These are phyloP conservation scores for Mallotus japonicus DNA, from an alignment of 441 rosid species.

Conservation along the genomic window DNA sequence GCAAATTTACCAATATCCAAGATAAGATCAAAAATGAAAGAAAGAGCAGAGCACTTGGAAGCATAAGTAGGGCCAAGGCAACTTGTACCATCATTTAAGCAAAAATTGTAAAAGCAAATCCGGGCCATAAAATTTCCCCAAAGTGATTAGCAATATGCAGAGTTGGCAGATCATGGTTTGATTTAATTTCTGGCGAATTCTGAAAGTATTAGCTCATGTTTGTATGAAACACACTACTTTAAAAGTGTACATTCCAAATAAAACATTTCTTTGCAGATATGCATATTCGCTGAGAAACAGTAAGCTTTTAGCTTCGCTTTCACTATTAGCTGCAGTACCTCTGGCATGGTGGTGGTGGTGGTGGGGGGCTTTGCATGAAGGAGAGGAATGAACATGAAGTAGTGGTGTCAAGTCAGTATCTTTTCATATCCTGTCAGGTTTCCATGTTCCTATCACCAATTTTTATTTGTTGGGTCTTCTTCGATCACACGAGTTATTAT, in stretches of 20 bases:
- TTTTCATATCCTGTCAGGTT: slow-evolving; percentile 2
- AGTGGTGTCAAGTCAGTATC: slow-evolving; percentile 4
- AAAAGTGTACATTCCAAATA: neutral
- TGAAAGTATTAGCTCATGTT: neutral
- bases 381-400: neutral
- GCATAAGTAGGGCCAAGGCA: neutral
- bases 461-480: neutral
- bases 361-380: slow-evolving; percentile 7
- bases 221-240: neutral
- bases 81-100: neutral
- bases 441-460: neutral
- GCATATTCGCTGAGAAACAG: too few relatives aligned
- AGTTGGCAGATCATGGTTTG: neutral
- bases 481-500: neutral
- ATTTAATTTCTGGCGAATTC: neutral
- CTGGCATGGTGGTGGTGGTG: neutral
- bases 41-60: neutral
- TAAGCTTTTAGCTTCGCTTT: neutral
- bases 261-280: neutral
- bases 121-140: neutral
- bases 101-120: too few relatives aligned
- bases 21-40: neutral
- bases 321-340: too few relatives aligned
- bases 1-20: neutral
- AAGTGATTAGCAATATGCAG: neutral